Conservation (phyloP, 192 early-diverging fungal species). For the Backusella tuberculispora region DNA sequence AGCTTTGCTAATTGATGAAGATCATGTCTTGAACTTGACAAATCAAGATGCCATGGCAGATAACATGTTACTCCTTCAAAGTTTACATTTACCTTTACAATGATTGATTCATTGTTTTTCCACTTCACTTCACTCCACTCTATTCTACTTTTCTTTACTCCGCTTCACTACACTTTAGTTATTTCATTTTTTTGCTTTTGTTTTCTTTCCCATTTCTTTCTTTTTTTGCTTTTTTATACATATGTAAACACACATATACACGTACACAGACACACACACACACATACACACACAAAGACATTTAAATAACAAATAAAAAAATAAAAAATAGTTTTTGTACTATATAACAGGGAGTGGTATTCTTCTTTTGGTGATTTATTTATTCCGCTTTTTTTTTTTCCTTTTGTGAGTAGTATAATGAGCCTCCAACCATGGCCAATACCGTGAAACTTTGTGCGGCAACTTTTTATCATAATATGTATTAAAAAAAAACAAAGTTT, state of each 20-base stretch:
- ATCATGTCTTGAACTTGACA: background rate
- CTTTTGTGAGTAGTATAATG: slow-evolving; percentile 25
- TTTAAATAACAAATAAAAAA: background rate
- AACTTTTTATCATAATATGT: background rate
- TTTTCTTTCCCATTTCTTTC: background rate
- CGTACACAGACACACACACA: too few relatives aligned
- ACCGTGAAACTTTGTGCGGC: slow-evolving; percentile 38
- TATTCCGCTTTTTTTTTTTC: slow-evolving; percentile 15
- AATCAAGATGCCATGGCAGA: background rate
- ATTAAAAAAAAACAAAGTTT: background rate
- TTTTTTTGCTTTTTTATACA: slow-evolving; percentile 1
- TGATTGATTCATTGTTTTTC: background rate
- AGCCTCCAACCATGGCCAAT: slow-evolving; percentile 32
- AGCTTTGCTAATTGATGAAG: background rate
- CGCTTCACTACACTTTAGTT: too few relatives aligned
- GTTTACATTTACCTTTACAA: slow-evolving; percentile 21
- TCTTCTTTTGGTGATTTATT: background rate
- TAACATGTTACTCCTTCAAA: slow-evolving; percentile 19
- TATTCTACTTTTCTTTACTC: too few relatives aligned
- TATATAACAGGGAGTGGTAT: background rate
- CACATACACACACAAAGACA: too few relatives aligned
- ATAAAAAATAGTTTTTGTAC: background rate
- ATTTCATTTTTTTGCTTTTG: background rate
- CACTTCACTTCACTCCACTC: too few relatives aligned
- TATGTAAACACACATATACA: background rate